A percentile compares a stretch with the other conserved stretches of the same genome.
Evolutionary conservation across 2,329 filamentous ascomycete species (phyloP).

Genomic region (Claviceps digitariae): DNA sequence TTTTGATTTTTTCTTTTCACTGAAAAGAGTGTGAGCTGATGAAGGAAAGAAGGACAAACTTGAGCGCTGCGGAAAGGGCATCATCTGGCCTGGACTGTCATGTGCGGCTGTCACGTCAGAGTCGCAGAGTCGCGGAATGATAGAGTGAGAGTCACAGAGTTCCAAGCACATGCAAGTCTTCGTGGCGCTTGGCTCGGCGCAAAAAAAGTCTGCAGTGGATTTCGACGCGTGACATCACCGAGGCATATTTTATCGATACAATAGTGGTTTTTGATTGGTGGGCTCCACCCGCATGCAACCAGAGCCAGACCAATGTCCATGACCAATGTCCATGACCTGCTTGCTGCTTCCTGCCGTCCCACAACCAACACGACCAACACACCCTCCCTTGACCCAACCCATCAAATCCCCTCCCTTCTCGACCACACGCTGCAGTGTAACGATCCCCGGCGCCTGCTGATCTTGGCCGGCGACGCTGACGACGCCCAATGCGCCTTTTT

Average conservation of each 20-base stretch:
- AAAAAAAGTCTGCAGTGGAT: neutral
- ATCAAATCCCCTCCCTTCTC: too few species aligned
- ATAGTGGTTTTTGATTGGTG: too few species aligned
- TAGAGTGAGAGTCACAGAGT: too few species aligned
- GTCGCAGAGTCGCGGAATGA: neutral
- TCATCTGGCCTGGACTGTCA: neutral
- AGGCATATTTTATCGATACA: neutral
- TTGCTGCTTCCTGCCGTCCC: neutral
- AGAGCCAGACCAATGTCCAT: too few species aligned
- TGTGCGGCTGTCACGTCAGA: neutral
- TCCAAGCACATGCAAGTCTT: neutral
- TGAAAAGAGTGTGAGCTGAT: too few species aligned
- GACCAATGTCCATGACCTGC: neutral
- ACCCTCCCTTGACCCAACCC: too few species aligned
- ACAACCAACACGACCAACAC: neutral
- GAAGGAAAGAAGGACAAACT: neutral
- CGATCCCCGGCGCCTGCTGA: neutral
- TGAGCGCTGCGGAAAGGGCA: neutral
- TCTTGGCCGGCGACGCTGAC: neutral
- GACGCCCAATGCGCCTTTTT: neutral
- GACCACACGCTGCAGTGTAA: neutral
- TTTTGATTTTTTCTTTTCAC: too few species aligned
- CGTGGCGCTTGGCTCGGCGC: neutral
- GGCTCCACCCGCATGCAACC: too few species aligned
- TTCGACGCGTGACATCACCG: neutral